Evolutionary conservation across 2,329 filamentous ascomycete species (phyloP), one percentile per base, ranked within the genome.

Genomic region (Neonectria neomacrospora): DNA sequence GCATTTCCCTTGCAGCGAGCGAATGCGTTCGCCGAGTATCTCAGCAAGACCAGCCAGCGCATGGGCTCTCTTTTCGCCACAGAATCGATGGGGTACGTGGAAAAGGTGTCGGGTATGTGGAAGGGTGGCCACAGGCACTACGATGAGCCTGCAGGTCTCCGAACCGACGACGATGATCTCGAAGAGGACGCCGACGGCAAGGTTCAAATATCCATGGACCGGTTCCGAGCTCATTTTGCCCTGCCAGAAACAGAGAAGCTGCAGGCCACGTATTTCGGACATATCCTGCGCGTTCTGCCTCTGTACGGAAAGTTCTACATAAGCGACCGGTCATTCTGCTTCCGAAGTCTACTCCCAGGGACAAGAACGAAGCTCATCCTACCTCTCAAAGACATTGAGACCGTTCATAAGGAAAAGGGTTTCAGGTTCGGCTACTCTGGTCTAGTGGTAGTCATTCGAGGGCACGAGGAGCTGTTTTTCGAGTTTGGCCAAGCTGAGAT

Each of bases 81-180:
- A 0, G 94, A 97, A 76, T 96, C 95, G 0, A 97, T 97, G 90
- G 94, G 93, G 2, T 98, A 98, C 75, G 91, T 97, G 32, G 94
- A 96, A 74, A 98, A 97, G 77, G 94, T 98, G 0, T 97, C 95
- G 0, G 95, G 94, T 39, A 98, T 98, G 92, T 96, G 96, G 89
- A 92, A 94, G 69, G 96, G 96, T 34, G 93, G 93, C 12, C 90
- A 91, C 71, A 94, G 91, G 72, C 95, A 98, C 78, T 99, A 98
- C 73, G 89, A 91, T 53, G 91, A 87, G 45, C 83, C 83, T 2
- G 77, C 80, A 47, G 84, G 80, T 22, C 78, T 85, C 44, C 81
- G 79, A 30, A 81, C 82, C 2, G 85, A 88, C 47, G 85, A 88
- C 16, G 83, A 87, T n/a, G 81, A 84, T 28, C 78, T 82, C 5